Percentiles rank a stretch among this genome's conserved stretches.
Evolutionary conservation across 805 yeast species (phyloP).

Genomic region (Yarrowia deformans): DNA sequence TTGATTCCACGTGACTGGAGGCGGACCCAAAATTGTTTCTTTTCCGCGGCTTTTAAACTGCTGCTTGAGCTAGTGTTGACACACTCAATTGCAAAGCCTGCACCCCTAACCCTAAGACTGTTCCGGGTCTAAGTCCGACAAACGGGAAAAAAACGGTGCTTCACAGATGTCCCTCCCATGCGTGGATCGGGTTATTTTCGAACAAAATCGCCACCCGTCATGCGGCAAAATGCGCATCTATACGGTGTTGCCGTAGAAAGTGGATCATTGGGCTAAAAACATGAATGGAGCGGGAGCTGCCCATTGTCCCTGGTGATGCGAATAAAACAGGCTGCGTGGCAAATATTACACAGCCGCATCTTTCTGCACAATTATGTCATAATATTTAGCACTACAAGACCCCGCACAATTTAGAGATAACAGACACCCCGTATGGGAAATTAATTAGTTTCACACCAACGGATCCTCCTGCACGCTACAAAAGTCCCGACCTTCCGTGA

Average conservation of each 20-base stretch:
- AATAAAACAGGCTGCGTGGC: not conserved
- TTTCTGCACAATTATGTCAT: not conserved
- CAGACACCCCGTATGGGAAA: not conserved
- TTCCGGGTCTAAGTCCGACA: slow-evolving; percentile 7
- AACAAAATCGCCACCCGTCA: not conserved
- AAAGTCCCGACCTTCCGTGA: not conserved
- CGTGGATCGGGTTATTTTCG: not conserved
- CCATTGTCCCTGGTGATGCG: not conserved
- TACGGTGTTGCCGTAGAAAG: not conserved
- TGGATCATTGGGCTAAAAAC: too few relatives aligned
- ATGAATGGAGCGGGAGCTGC: too few relatives aligned
- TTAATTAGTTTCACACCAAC: not conserved
- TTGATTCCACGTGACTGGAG: slow-evolving; percentile 22
- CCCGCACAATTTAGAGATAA: too few relatives aligned
- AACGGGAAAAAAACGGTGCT: slow-evolving; percentile 23
- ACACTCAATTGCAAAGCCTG: not conserved
- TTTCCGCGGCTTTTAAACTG: slow-evolving; percentile 38
- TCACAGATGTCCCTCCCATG: not conserved
- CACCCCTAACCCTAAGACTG: slow-evolving; percentile 11
- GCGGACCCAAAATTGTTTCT: not conserved
- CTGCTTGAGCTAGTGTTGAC: slow-evolving; percentile 32
- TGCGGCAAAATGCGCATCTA: not conserved
- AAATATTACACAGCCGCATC: not conserved
- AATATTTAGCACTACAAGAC: too few relatives aligned
- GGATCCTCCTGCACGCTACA: not conserved